Conservation (phyloP, 495 filamentous ascomycete genomes). For the Neurospora terricola region DNA sequence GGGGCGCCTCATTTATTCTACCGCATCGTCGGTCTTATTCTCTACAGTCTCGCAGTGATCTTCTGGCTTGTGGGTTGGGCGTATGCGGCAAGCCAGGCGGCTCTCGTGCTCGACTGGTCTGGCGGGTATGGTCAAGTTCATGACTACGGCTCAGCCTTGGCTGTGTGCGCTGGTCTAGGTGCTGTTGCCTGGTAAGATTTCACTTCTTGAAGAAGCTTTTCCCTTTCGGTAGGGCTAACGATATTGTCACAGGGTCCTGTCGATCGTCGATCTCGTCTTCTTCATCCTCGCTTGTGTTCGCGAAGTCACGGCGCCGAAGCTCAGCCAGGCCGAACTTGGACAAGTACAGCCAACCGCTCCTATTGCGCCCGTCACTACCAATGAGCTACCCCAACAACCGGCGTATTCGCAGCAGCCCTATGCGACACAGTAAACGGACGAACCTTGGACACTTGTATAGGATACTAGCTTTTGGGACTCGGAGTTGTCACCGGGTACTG, state of each 20-base stretch:
- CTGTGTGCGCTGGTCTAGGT: conserved; percentile 29
- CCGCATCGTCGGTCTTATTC: conserved; percentile 21
- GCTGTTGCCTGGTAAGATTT: conserved; percentile 27
- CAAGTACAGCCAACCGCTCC: conserved; percentile 16
- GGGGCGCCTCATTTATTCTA: conserved; percentile 23
- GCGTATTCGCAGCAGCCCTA: conserved; percentile 12
- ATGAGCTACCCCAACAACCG: conserved; percentile 7
- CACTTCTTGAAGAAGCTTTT: background rate
- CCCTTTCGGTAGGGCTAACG: background rate
- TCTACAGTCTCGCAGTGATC: conserved; percentile 23
- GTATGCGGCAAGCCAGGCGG: conserved; percentile 26
- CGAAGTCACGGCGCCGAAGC: conserved; percentile 1
- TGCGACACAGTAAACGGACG: background rate
- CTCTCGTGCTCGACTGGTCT: conserved; percentile 9
- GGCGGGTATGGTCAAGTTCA: background rate
- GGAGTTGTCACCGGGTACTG: background rate
- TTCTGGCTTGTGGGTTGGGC: conserved; percentile 35
- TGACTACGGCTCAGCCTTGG: conserved; percentile 18
- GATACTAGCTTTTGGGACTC: background rate
- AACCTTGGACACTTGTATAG: background rate
- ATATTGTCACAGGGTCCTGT: conserved; percentile 19
- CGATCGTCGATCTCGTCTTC: conserved; percentile 25
- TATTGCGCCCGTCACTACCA: background rate
- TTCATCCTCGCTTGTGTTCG: conserved; percentile 23
- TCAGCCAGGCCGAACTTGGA: conserved; percentile 22